Conservation (phyloP, 345 rosid species). For the Arabidopsis arenosa region DNA sequence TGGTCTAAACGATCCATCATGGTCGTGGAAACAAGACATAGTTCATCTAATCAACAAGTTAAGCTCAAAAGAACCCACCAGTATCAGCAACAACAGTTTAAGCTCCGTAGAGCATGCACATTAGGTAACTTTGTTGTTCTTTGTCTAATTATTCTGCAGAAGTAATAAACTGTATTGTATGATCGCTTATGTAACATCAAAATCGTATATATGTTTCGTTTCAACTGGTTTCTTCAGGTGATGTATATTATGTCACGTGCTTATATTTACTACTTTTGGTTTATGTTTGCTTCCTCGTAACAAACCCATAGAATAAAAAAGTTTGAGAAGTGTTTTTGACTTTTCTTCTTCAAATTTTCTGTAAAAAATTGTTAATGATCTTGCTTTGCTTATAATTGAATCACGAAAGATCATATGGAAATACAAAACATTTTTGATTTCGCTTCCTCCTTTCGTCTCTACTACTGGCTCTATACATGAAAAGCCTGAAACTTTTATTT, state of each 20-base stretch:
- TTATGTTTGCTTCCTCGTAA: constrained; percentile 17
- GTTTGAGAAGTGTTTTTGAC: constrained; percentile 1
- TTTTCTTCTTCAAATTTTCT: neutral
- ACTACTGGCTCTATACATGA: constrained; percentile 59
- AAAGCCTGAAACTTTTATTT: constrained; percentile 52
- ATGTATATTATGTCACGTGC: constrained; percentile 20
- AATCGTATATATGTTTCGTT: constrained; percentile 24
- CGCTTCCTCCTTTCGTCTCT: constrained; percentile 28
- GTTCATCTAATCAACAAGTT: constrained; percentile 49
- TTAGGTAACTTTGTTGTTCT: constrained; percentile 36
- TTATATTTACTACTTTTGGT: constrained; percentile 24
- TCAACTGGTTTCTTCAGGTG: constrained; percentile 1
- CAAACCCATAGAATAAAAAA: constrained; percentile 19
- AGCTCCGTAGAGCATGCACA: constrained; percentile 34
- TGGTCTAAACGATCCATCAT: constrained; percentile 77
- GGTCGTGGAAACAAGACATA: constrained; percentile 83
- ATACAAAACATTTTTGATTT: constrained; percentile 30
- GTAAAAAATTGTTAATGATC: neutral
- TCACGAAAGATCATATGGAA: constrained; percentile 37
- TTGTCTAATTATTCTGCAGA: constrained; percentile 17
- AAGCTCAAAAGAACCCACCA: constrained; percentile 30
- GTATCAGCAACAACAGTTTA: constrained; percentile 23
- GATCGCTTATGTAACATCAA: neutral
- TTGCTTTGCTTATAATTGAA: constrained; percentile 28
- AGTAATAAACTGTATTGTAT: constrained; percentile 17